Evolutionary conservation across 441 rosid genomes (phyloP).

Genomic region (Breynia disticha): DNA sequence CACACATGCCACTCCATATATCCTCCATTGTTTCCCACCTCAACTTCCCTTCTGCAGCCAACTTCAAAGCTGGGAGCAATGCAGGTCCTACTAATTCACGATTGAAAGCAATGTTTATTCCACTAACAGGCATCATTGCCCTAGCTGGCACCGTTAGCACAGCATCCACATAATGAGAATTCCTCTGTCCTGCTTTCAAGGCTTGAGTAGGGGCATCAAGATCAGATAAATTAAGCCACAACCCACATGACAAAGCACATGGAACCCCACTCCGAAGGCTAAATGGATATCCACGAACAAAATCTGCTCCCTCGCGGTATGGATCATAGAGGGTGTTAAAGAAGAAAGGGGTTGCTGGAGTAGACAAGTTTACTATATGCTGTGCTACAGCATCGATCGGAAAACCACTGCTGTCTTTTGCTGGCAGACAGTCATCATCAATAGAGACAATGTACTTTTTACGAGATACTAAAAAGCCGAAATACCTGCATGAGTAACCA

Average conservation of each 20-base stretch:
- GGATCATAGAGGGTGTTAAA: constrained; percentile 94
- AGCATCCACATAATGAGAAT: constrained; percentile 71
- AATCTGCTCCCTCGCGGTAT: constrained; percentile 70
- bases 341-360: constrained; percentile 90
- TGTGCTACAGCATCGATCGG: constrained; percentile 67
- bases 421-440: constrained; percentile 85
- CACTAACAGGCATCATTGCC: constrained; percentile 69
- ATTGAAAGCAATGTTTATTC: constrained; percentile 78
- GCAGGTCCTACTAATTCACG: constrained; percentile 76
- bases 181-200: constrained; percentile 64
- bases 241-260: constrained; percentile 88
- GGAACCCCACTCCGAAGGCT: constrained; percentile 76
- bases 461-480: constrained; percentile 74
- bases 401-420: constrained; percentile 56
- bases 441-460: constrained; percentile 72
- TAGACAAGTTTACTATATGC: constrained; percentile 56
- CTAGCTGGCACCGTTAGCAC: constrained; percentile 70
- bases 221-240: constrained; percentile 91
- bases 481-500: constrained; percentile 85
- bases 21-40: constrained; percentile 98
- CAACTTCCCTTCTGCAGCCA: constrained; percentile 76
- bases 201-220: constrained; percentile 96
- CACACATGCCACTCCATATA: constrained; percentile 93
- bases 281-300: constrained; percentile 96
- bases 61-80: constrained; percentile 60